A percentile compares a stretch with the other conserved stretches of the same genome.
Conservation (phyloP, 1,284 basidiomycete genomes). For the Ceratobasidium sp. region DNA sequence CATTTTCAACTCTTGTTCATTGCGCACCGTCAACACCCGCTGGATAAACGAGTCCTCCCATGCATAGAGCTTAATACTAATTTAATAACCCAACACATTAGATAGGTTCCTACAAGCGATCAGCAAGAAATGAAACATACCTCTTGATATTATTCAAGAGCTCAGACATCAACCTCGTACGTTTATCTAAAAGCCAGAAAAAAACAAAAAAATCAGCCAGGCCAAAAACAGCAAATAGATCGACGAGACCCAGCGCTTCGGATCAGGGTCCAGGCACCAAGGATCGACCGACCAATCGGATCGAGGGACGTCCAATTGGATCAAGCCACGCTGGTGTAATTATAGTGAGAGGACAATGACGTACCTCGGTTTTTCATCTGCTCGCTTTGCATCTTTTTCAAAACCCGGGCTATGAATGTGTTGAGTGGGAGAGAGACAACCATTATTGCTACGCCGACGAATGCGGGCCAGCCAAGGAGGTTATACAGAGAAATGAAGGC, state of each 20-base stretch:
- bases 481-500: slow-evolving; percentile 92
- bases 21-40: slow-evolving; percentile 82
- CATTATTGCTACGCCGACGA: slow-evolving; percentile 95
- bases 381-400: slow-evolving; percentile 85
- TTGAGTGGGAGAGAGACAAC: slow-evolving; percentile 85
- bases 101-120: too few species aligned
- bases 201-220: not conserved
- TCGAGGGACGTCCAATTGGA: too few species aligned
- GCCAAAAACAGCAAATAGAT: too few species aligned
- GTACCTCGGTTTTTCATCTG: slow-evolving; percentile 91
- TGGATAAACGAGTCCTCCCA: slow-evolving; percentile 92
- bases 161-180: slow-evolving; percentile 82
- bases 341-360: not conserved
- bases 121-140: not conserved
- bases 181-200: slow-evolving; percentile 63
- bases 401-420: slow-evolving; percentile 78
- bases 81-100: slow-evolving; percentile 51
- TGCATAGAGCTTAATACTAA: slow-evolving; percentile 83
- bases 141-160: slow-evolving; percentile 91
- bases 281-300: too few species aligned
- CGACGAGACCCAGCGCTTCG: too few species aligned
- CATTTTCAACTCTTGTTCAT: slow-evolving; percentile 87
- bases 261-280: too few species aligned
- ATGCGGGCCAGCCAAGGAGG: slow-evolving; percentile 92
- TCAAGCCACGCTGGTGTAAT: too few species aligned